Conservation (phyloP, 2,329 filamentous ascomycete species). For the Macrophomina pseudophaseolina region DNA sequence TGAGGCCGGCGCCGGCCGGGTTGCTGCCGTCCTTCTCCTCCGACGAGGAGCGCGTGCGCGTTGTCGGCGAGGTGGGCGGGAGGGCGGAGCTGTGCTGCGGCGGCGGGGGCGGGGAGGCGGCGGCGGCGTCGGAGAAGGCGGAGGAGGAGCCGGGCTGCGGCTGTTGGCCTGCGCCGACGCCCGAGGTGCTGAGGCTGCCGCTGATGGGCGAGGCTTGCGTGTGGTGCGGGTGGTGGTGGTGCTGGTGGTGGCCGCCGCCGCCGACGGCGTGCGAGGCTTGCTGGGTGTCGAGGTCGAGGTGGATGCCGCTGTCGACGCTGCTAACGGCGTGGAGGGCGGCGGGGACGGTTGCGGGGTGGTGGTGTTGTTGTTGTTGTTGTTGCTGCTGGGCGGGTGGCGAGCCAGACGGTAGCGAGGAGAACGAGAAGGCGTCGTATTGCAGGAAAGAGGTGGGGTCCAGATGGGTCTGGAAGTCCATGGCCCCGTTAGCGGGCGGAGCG, state of each 20-base stretch:
- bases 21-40: slow-evolving; percentile 35
- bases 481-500: background rate
- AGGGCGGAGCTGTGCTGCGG: background rate
- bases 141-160: background rate
- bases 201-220: slow-evolving; percentile 23
- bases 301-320: slow-evolving; percentile 51
- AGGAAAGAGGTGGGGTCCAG: slow-evolving; percentile 16
- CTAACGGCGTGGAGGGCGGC: slow-evolving; percentile 37
- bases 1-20: slow-evolving; percentile 36
- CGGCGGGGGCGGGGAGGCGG: background rate
- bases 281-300: slow-evolving; percentile 36
- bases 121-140: slow-evolving; percentile 37
- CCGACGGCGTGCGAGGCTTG: background rate
- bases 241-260: background rate
- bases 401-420: slow-evolving; percentile 7
- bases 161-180: slow-evolving; percentile 40
- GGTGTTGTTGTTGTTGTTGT: background rate
- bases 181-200: slow-evolving; percentile 48
- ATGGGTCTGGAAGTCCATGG: slow-evolving; percentile 4
- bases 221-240: background rate
- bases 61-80: background rate
- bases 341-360: slow-evolving; percentile 15
- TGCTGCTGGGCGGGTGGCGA: slow-evolving; percentile 9
- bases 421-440: slow-evolving; percentile 23
- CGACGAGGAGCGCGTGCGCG: slow-evolving; percentile 12